A percentile compares a stretch with the other conserved stretches of the same genome.
Conservation (phyloP, 306 rosid species). For the Vigna trinervia region DNA sequence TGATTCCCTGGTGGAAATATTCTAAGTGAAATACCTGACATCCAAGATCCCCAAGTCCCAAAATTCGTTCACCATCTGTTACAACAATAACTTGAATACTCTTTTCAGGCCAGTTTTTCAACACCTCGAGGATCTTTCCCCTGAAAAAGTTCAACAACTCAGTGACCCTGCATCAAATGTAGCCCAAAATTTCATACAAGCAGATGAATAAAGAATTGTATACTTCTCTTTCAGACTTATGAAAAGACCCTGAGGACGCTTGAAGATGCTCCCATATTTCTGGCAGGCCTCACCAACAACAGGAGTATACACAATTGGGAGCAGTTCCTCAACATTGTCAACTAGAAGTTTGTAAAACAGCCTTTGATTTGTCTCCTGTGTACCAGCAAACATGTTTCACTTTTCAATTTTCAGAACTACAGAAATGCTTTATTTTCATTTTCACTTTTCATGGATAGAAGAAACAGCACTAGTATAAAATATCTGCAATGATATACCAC, state of each 20-base stretch:
- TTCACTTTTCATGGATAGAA: too few relatives aligned
- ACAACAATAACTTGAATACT: conserved; percentile 47
- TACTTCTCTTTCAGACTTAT: conserved; percentile 33
- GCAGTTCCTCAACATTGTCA: conserved; percentile 27
- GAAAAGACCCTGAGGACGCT: conserved; percentile 30
- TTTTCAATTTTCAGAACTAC: conserved; percentile 4
- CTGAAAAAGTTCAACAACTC: neutral
- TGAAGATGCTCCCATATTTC: conserved; percentile 29
- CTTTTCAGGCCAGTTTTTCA: conserved; percentile 26
- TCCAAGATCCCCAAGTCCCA: conserved; percentile 93
- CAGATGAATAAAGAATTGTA: conserved; percentile 9
- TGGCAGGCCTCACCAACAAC: conserved; percentile 27
- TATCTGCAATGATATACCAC: conserved; percentile 5
- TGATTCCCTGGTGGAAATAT: neutral
- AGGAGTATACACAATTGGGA: conserved; percentile 31
- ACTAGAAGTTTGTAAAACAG: conserved; percentile 27
- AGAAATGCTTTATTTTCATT: neutral
- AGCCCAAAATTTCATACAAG: neutral
- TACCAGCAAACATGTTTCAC: neutral
- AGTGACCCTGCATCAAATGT: conserved; percentile 6
- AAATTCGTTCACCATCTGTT: conserved; percentile 84
- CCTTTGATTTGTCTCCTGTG: conserved; percentile 18
- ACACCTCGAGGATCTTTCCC: conserved; percentile 22
- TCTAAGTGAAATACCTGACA: conserved; percentile 64
- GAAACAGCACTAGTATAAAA: neutral